Base-by-base conservation (phyloP, 2,329 filamentous ascomycete genomes). In the Cryoendolithus antarcticus region DNA sequence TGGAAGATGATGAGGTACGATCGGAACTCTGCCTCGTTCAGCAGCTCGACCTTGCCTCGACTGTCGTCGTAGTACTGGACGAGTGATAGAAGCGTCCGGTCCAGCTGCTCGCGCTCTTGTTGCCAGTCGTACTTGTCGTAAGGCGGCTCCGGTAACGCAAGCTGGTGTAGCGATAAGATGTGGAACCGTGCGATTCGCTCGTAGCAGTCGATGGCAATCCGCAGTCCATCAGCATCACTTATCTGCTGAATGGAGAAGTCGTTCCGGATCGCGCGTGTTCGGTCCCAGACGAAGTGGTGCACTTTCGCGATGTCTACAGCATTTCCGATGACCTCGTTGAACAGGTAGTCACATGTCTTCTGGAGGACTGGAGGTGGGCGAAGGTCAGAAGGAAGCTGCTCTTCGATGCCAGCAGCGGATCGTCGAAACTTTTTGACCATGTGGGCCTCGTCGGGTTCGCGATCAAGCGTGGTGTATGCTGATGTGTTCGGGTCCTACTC, bases 381-480 rank as follows among this genome's bases (percentile, higher is more conserved):
- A 41, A 80, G 69, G 51, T 80, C 76, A 2, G 74, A 77, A 8
- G 76, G 74, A 12, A 79, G 58, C 53, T 78, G 75, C 45, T 75
- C 72, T 37, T 78, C 75, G 39, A 72, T 66, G 19, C 76, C 76
- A 34, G 76, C 76, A 34, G 74, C 74, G 15, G 76, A 74, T 46
- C 76, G 64, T 48, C 72, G 64, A 51, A 76, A 80, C 40, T 73
- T 70, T 57, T 80, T 80, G 42, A 80, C 68, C 75, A 80, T 80
- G 36, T 65, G 65, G 12, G 58, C 53, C 49, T 74, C 70, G 37
- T 64, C 64, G n/a, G 67, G 62, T 11, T 62, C 56, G 34, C 59
- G 52, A 30, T 59, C 45, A 21, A 48, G 49, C 15, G 54, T 51
- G 31, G 34, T 45, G 35, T 43, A 48, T n/a, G 40, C 40, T 21